These are phyloP conservation scores for Alternaria panax DNA, from an alignment of 2,329 filamentous ascomycete species.

Conservation along the genomic window DNA sequence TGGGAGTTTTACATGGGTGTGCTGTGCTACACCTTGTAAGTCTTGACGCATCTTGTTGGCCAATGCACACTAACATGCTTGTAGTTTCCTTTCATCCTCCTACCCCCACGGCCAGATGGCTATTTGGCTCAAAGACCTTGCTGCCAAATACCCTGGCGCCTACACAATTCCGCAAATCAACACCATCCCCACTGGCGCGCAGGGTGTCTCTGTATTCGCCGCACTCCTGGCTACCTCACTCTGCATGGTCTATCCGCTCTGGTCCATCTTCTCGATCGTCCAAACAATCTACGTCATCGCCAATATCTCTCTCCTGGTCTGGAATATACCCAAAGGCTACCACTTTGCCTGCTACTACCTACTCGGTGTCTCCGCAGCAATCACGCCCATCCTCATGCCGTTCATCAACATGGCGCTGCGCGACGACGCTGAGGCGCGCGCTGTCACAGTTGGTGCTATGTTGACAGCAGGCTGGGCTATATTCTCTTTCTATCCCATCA, in stretches of 20 bases:
- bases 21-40: conserved; percentile 57
- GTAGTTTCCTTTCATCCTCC: conserved; percentile 43
- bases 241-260: conserved; percentile 60
- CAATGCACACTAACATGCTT: not conserved
- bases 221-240: conserved; percentile 61
- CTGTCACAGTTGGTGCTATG: conserved; percentile 60
- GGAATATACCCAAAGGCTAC: conserved; percentile 58
- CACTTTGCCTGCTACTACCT: conserved; percentile 49
- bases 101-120: conserved; percentile 61
- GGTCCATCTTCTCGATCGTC: conserved; percentile 57
- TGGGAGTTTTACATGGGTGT: conserved; percentile 63
- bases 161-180: conserved; percentile 61
- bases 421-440: conserved; percentile 58
- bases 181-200: conserved; percentile 58
- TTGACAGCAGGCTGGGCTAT: conserved; percentile 47
- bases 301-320: conserved; percentile 57
- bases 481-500: conserved; percentile 46
- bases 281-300: conserved; percentile 54
- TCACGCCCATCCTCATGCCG: conserved; percentile 48
- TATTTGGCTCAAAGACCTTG: conserved; percentile 61
- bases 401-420: conserved; percentile 49
- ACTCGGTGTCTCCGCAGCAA: conserved; percentile 44
- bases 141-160: conserved; percentile 37
- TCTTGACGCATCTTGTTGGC: not conserved
- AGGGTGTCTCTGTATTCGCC: conserved; percentile 58